A percentile compares a stretch with the other conserved stretches of the same genome.
Evolutionary conservation across 2,329 filamentous ascomycete species (phyloP).

Genomic region (Penicillium italicum): DNA sequence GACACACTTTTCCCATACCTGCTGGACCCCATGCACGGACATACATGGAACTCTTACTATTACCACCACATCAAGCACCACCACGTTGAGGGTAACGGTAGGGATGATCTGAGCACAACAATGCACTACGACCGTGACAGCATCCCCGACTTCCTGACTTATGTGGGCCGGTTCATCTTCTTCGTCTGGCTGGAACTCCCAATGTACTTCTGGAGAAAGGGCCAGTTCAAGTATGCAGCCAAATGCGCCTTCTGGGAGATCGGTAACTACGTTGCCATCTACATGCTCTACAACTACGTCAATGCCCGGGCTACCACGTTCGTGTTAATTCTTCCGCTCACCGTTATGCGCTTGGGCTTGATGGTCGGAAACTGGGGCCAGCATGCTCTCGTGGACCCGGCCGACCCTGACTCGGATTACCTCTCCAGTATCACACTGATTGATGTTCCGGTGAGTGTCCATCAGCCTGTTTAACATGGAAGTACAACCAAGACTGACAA

Average conservation of each 20-base stretch:
- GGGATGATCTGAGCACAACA: constrained; percentile 70
- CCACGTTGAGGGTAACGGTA: constrained; percentile 76
- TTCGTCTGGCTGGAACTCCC: constrained; percentile 73
- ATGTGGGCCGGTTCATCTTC: constrained; percentile 69
- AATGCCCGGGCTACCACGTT: constrained; percentile 60
- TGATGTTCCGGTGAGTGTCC: constrained; percentile 66
- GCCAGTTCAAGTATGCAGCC: constrained; percentile 53
- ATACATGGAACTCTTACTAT: constrained; percentile 81
- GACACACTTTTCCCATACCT: constrained; percentile 70
- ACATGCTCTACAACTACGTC: constrained; percentile 47
- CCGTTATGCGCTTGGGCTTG: constrained; percentile 63
- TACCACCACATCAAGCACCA: constrained; percentile 86
- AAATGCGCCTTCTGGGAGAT: constrained; percentile 62
- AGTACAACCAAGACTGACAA: background rate
- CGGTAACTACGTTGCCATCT: constrained; percentile 53
- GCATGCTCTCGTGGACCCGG: constrained; percentile 73
- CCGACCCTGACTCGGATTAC: constrained; percentile 73
- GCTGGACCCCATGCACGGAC: constrained; percentile 71
- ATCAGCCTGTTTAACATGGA: too few species aligned
- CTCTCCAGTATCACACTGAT: constrained; percentile 75
- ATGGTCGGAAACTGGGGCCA: constrained; percentile 86
- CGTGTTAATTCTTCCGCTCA: constrained; percentile 63
- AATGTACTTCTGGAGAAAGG: constrained; percentile 65
- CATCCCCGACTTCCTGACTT: constrained; percentile 63
- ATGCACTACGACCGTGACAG: constrained; percentile 72